Base-by-base conservation (phyloP, 1,139 yeast genomes). In the Taphrina wiesneri region DNA sequence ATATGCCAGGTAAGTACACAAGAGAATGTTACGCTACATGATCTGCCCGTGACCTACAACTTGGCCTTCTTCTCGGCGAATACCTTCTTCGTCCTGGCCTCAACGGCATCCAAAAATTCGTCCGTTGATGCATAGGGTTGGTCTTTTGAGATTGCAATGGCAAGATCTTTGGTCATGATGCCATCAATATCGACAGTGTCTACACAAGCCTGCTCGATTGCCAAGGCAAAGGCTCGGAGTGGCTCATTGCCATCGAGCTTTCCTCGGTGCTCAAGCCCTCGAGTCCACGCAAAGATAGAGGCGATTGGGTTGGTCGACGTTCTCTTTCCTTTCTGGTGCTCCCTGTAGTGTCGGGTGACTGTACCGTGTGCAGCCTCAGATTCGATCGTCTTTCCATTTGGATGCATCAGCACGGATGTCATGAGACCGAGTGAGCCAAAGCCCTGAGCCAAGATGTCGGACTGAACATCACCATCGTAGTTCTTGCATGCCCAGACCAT, bases 231-330 rank as follows among this genome's bases (percentile, higher is more conserved):
- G 70, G 84, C 79, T 67, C 86, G 83, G 57, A 92, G 96, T 34
- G 88, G 93, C 36, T 93, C 95, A 54, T 96, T 90, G 64, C 78
- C 78, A 77, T 92, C 98, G 70, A 92, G 82, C 76, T 84, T 86
- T 73, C 97, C 98, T 80, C 98, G 89, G 81, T 88, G 95, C 71
- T 85, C 85, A 68, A 92, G 77, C 73, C 97, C 98, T 76, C 96
- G 86, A 62, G 96, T 84, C 98, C 98, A 92, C 49, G 98, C 98
- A 74, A 87, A 92, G 73, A 92, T 92, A 32, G 97, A 90, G n/a
- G 98, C 98, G 78, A 92, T 92, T 52, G 97, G 91, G 81, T 92
- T 92, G 71, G 98, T 92, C n/a, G 97, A 90, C 39, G 98, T 92
- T 80, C 91, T 97, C 77, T 90, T 88, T 73, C 97, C 97, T 78